Percentiles rank a stretch among this genome's conserved stretches.
Evolutionary conservation across 2,329 filamentous ascomycete genomes (phyloP).

Genomic region (Mollisia scopiformis): DNA sequence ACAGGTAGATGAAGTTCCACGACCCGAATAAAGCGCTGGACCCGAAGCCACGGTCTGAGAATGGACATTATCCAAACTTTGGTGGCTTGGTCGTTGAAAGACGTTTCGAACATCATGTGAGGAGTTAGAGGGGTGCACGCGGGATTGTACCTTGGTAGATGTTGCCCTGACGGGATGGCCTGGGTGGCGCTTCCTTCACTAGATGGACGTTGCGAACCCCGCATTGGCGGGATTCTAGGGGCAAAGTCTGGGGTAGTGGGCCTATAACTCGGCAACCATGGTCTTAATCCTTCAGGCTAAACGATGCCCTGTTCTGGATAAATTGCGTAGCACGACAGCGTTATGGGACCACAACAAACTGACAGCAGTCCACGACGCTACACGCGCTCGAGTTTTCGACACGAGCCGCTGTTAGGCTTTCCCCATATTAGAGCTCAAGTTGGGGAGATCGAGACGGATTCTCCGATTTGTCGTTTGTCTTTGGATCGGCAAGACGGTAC

Average conservation of each 20-base stretch:
- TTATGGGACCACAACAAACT: neutral
- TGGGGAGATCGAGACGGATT: neutral
- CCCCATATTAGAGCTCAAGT: constrained; percentile 2
- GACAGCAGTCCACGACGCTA: neutral
- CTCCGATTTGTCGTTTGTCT: constrained; percentile 2
- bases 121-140: neutral
- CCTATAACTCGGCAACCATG: neutral
- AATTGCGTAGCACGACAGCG: neutral
- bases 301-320: neutral
- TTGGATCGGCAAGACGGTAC: constrained; percentile 10
- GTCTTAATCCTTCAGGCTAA: constrained; percentile 8
- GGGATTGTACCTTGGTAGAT: no score
- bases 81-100: no score
- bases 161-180: neutral
- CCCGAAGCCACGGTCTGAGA: constrained; percentile 14
- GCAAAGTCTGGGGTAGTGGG: constrained; percentile 3
- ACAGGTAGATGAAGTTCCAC: neutral
- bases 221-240: neutral
- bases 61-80: constrained; percentile 7
- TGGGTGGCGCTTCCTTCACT: neutral
- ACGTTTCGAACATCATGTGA: constrained; percentile 15
- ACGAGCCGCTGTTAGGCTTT: constrained; percentile 1
- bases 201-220: neutral
- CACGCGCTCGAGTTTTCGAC: neutral
- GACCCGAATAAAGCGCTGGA: constrained; percentile 8